Evolutionary conservation across 2,329 filamentous ascomycete genomes (phyloP).

Genomic region (Alternaria sp.): DNA sequence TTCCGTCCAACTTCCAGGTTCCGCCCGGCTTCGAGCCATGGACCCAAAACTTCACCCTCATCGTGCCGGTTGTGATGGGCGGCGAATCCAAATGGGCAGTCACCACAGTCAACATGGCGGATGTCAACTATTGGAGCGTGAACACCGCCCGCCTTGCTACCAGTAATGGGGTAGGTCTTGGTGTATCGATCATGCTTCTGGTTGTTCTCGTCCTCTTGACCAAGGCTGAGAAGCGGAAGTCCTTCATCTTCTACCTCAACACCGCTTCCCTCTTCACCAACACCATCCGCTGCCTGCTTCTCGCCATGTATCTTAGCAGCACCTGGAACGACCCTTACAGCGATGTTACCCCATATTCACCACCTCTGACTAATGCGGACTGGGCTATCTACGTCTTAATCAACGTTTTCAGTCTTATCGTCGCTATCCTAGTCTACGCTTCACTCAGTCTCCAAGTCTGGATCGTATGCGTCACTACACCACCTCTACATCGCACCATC

Average conservation of each 20-base stretch:
- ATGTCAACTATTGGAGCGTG: conserved; percentile 54
- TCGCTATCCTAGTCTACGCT: conserved; percentile 61
- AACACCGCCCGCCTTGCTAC: conserved; percentile 60
- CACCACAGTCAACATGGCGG: conserved; percentile 50
- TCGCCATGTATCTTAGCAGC: conserved; percentile 66
- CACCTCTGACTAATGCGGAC: conserved; percentile 52
- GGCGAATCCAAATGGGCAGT: conserved; percentile 34
- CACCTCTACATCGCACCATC: conserved; percentile 49
- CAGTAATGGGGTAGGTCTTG: conserved; percentile 74
- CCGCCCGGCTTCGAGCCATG: conserved; percentile 56
- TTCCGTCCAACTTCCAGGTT: conserved; percentile 11
- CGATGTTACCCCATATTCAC: neutral
- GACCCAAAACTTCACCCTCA: conserved; percentile 59
- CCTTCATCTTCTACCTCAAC: conserved; percentile 71
- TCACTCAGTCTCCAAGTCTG: conserved; percentile 69
- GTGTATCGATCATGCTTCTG: conserved; percentile 70
- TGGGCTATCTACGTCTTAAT: conserved; percentile 57
- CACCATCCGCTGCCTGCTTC: conserved; percentile 64
- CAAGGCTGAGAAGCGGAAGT: conserved; percentile 67
- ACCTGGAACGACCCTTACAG: conserved; percentile 66
- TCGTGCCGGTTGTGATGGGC: conserved; percentile 42
- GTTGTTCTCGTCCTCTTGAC: conserved; percentile 72
- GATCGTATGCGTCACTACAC: conserved; percentile 64
- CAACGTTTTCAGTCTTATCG: conserved; percentile 58
- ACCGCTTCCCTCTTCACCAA: conserved; percentile 65